Evolutionary conservation across 805 yeast species (phyloP).

Genomic region (Schwanniomyces vanrijiae): DNA sequence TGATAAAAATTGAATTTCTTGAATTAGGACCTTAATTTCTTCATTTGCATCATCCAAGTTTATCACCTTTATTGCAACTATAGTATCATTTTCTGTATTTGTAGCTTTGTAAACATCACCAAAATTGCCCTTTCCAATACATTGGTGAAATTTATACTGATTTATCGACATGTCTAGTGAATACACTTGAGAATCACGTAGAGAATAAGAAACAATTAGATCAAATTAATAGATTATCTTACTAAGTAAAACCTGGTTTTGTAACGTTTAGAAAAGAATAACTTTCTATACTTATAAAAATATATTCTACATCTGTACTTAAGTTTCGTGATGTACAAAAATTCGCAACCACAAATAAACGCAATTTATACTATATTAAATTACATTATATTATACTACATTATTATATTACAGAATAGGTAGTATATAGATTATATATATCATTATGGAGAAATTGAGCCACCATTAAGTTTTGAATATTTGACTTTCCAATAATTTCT

Average conservation of each 20-base stretch:
- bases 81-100: constrained; percentile 32
- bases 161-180: constrained; percentile 12
- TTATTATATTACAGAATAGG: background rate
- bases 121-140: constrained; percentile 82
- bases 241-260: background rate
- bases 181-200: background rate
- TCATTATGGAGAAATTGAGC: background rate
- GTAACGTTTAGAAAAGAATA: background rate
- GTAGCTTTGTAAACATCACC: constrained; percentile 79
- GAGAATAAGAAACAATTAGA: no score
- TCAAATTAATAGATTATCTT: no score
- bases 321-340: background rate
- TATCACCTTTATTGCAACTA: constrained; percentile 85
- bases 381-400: no score
- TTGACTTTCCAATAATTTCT: constrained; percentile 49
- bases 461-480: constrained; percentile 7
- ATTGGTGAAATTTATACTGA: constrained; percentile 38
- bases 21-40: constrained; percentile 66
- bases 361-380: background rate
- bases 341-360: constrained; percentile 6
- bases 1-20: constrained; percentile 76
- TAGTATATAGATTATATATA: background rate
- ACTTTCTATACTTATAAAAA: background rate
- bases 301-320: background rate
- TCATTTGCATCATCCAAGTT: constrained; percentile 79